Evolutionary conservation across 108 stramenopile genomes (phyloP).

Genomic region (Pseudonitzschia multistriata): DNA sequence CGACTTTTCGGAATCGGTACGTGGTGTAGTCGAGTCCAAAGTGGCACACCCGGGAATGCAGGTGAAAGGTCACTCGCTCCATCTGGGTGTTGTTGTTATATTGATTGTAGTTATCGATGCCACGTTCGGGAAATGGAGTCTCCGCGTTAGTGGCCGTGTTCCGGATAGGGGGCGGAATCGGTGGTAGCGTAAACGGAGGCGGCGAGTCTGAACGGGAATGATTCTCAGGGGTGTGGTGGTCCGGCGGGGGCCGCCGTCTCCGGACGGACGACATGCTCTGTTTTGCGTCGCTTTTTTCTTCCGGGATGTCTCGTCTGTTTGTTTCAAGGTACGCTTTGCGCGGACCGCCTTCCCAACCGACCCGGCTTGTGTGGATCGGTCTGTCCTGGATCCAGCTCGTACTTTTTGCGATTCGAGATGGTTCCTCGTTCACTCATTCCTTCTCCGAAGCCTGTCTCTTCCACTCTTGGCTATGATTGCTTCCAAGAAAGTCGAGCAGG

Average conservation of each 20-base stretch:
- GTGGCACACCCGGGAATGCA: slow-evolving; percentile 60
- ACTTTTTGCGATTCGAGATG: no score
- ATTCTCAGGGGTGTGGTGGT: background rate
- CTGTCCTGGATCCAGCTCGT: no score
- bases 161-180: slow-evolving; percentile 41
- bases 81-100: slow-evolving; percentile 25
- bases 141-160: background rate
- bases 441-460: no score
- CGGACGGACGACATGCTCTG: background rate
- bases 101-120: background rate
- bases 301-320: background rate
- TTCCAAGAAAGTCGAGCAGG: no score
- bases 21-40: slow-evolving; percentile 53
- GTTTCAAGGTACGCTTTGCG: background rate
- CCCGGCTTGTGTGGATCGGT: no score
- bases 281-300: background rate
- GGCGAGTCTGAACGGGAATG: slow-evolving; percentile 14
- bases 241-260: background rate
- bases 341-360: background rate
- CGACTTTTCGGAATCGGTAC: slow-evolving; percentile 34
- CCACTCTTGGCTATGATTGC: no score
- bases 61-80: slow-evolving; percentile 72
- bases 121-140: background rate
- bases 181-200: slow-evolving; percentile 45
- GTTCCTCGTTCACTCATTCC: no score